phyloP scores from a whole-genome alignment of 768 basidiomycete species.

The Hysterangium stoloniferum region DNA sequence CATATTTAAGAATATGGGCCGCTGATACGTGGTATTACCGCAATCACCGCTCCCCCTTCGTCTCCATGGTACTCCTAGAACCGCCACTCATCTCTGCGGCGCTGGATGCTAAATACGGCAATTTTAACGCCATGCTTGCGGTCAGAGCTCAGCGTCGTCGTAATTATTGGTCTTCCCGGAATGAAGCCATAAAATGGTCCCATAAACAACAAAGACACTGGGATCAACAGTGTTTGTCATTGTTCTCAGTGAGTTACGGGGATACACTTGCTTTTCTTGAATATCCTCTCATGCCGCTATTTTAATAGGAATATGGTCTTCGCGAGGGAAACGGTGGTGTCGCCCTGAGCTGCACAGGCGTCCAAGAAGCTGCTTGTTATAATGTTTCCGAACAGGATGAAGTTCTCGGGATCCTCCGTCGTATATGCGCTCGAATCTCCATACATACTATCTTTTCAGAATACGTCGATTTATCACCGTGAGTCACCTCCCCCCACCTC shows the following conservation, averaged over 20 bases:
- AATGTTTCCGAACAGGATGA: conserved; percentile 39
- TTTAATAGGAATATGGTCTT: conserved; percentile 12
- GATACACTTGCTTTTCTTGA: background rate
- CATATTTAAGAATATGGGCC: conserved; percentile 19
- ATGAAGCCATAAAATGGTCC: conserved; percentile 37
- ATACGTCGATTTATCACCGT: conserved; percentile 28
- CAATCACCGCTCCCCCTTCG: conserved; percentile 19
- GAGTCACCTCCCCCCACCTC: conserved; percentile 26
- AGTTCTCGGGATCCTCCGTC: conserved; percentile 26
- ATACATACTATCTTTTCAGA: conserved; percentile 44
- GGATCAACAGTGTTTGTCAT: conserved; percentile 33
- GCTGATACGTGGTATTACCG: conserved; percentile 13
- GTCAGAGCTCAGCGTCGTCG: conserved; percentile 29
- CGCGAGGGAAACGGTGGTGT: conserved; percentile 18
- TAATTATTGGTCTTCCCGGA: conserved; percentile 33
- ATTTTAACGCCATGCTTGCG: conserved; percentile 31
- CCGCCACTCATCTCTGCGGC: conserved; percentile 34
- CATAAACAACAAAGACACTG: conserved; percentile 35
- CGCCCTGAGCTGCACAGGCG: conserved; percentile 35
- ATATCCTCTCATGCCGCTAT: conserved; percentile 6
- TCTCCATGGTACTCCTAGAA: conserved; percentile 38
- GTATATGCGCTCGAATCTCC: conserved; percentile 30
- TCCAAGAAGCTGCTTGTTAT: conserved; percentile 40
- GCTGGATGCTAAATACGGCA: conserved; percentile 30
- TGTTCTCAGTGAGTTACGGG: conserved; percentile 30